Base-by-base conservation (phyloP, 768 basidiomycete species). In the Termitomyces eurrhizus region DNA sequence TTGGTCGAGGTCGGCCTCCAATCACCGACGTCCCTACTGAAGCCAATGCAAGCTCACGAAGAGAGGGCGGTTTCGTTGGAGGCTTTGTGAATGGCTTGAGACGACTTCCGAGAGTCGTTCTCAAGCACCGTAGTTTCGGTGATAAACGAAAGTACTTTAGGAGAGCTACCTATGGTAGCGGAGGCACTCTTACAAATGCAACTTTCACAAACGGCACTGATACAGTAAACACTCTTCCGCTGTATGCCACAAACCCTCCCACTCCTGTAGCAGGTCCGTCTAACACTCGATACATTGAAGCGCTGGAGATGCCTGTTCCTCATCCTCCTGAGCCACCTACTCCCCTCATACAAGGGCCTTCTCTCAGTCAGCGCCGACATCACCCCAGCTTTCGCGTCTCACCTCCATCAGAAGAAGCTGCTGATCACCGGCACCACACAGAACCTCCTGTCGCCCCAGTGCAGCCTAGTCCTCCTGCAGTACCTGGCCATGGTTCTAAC, bases 201-300 rank as follows among this genome's bases (percentile, higher is more conserved):
- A 56, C 55, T 24, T 21, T 41, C 26, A 69, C 70, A 6, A 68
- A 65, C 13, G 65, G 64, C 1, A 72, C 70, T 21, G 70, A 69
- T 26, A 70, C 71, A 29, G 72, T 70, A 6, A 76, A 69, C 33
- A 73, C 71, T 18, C 69, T 71, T 52, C 73, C 72, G n/a, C 62
- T 69, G 57, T 78, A 78, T 45, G 71, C 68, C 14, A 74, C 75
- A 7, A 76, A 75, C 59, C 77, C 76, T 24, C 69, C 75, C n/a
- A 75, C 75, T 3, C 70, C 70, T n/a, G 60, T 70, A 29, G 67
- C 67, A 8, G 72, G 74, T 33, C 74, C 73, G 12, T 72, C 74
- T 4, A 71, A 71, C 42, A 68, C 71, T 32, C 70, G 71, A 49
- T 75, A 75, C 57, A 70, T 72, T 6, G 71, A 74, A 52, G 65